Evolutionary conservation across 352 stramenopile genomes (phyloP), one percentile per base, ranked within the genome.

Genomic region (Pythium graminicola): DNA sequence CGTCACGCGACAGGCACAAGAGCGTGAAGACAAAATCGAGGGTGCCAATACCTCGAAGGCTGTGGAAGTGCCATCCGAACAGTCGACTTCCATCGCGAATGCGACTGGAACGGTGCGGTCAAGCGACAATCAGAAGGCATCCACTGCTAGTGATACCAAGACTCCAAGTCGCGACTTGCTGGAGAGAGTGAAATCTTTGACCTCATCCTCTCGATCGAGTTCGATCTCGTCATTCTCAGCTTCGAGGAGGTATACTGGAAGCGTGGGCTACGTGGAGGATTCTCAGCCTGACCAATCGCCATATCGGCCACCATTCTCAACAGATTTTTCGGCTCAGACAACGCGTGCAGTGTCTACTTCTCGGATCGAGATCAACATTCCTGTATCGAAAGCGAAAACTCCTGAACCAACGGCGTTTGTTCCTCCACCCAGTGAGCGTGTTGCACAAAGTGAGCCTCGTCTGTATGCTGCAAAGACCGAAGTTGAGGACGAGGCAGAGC

Each of bases 401-500:
- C 60, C 60, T 1, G 62, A 69, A 16, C 31, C 56, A n/a, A 16
- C 17, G 16, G 16, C 40, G 3, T 24, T 28, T 28, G 33, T 47
- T 51, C 27, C 27, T 23, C 32, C 50, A 28, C n/a, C 39, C 6
- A 51, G 16, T 31, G 43, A 69, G 23, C 57, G 53, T 23, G 57
- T 62, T 24, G 50, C 52, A 10, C 57, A 69, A 3, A 69, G 62
- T 32, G 62, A 69, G 26, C 56, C 52, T 13, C 56, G 57, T 20
- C 11, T 46, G 6, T 33, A 26, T 22, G 28, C 42, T 31, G 26
- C 28, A 17, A 65, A 69, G 45, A 17, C 32, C 3, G 19, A 50
- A 35, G 49, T 57, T 22, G 54, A 64, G 10, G 29, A 61, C 44
- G 61, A 69, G 36, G 43, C 67, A 9, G 65, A 83, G 31, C 64